These are phyloP conservation scores for Pisolithus albus DNA, from an alignment of 768 basidiomycete species.

Conservation along the genomic window DNA sequence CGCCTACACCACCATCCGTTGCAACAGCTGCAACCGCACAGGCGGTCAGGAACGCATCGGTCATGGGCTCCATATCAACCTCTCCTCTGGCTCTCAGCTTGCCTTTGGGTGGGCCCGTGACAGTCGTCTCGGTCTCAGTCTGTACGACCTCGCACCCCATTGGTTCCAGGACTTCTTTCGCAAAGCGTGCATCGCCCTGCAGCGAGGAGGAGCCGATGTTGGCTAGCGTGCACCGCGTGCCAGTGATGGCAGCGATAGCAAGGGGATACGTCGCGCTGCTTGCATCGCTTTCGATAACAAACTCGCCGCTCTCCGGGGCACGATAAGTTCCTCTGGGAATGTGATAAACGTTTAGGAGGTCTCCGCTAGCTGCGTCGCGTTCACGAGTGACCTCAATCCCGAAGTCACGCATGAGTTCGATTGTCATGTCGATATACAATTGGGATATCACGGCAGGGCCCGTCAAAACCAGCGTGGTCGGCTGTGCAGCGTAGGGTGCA, in stretches of 20 bases:
- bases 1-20: constrained; percentile 42
- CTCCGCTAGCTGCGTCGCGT: constrained; percentile 50
- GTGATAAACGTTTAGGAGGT: constrained; percentile 70
- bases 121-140: constrained; percentile 83
- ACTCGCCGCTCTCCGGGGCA: constrained; percentile 58
- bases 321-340: constrained; percentile 76
- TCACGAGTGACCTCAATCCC: constrained; percentile 72
- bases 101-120: constrained; percentile 80
- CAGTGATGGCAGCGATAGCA: constrained; percentile 94
- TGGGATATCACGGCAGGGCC: constrained; percentile 97
- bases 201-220: constrained; percentile 88
- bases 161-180: constrained; percentile 82
- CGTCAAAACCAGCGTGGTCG: constrained; percentile 83
- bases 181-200: constrained; percentile 97
- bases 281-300: constrained; percentile 93
- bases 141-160: constrained; percentile 95
- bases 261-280: constrained; percentile 95
- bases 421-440: constrained; percentile 99
- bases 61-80: constrained; percentile 99
- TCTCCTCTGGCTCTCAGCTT: constrained; percentile 55
- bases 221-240: constrained; percentile 88
- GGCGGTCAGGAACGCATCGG: constrained; percentile 97
- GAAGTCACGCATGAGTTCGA: constrained; percentile 95
- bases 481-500: constrained; percentile 82
- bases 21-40: constrained; percentile 87